Base-by-base conservation (phyloP, 768 basidiomycete species). In the Jaapia argillacea region DNA sequence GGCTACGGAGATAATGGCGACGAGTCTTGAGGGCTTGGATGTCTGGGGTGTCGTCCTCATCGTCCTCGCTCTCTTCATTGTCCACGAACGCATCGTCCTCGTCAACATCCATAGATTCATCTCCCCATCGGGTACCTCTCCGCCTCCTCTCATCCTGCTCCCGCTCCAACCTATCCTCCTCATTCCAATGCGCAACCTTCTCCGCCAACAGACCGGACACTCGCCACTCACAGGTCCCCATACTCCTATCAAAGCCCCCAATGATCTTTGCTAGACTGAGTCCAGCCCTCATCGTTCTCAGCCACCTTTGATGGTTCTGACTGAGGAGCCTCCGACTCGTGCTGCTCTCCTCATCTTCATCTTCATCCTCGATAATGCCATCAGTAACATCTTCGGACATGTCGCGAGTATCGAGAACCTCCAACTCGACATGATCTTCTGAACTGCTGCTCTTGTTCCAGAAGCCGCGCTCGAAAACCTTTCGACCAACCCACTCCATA, bases 401-500 rank as follows among this genome's bases (percentile, higher is more conserved):
- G 53, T 86, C 80, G 7, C 70, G 66, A 43, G 71, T 63, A 42
- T 84, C 73, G 39, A 94, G 68, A 1, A 92, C 81, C 54, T 92
- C 91, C 43, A 87, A 70, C 67, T 98, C 94, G 48, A 63, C 54
- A 28, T 66, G 64, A 37, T 72, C 69, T 45, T 81, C 80, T 41
- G 81, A 83, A 24, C 74, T 75, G n/a, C 68, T 48, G 28, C 10
- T 10, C 10, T 10, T 16, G 56, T 84, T 87, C 96, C 96, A 99
- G 59, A 83, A 98, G 0, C 93, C 93, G 33, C 88, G 78, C 59
- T 94, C 91, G 57, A 85, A 98, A 13, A 97, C 81, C 48, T 79
- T 77, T 46, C 88, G 72, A 5, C 88, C 85, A 3, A 89, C 83
- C 96, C 96, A 99, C 52, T 92, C 92, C 81, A 93, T 89, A 1